Evolutionary conservation across 495 filamentous ascomycete species (phyloP), one percentile per base, ranked within the genome.

Genomic region (Penicillium waksmanii): DNA sequence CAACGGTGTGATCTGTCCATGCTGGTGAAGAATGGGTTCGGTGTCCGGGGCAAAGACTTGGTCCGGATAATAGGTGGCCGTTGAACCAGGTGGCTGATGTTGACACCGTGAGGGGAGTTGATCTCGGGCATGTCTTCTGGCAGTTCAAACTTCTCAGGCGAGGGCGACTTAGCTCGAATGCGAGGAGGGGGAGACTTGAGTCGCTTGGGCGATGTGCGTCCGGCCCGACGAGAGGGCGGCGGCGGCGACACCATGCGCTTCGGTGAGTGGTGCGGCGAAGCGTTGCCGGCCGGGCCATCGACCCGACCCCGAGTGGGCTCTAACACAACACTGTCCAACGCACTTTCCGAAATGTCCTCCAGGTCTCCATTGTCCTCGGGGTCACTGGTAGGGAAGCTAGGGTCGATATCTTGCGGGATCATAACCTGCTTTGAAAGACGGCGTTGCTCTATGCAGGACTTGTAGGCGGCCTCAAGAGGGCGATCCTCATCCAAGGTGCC

Each of bases 401-500:
- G 95, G 67, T 98, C 95, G 59, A 98, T 97, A 64, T 98, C 96
- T 63, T 98, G 95, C 43, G 95, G 93, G 25, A 91, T 89, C 27
- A 80, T 65, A 56, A 86, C 84, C 57, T 90, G 90, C 73, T 92
- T 96, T 54, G 86, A 87, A 43, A 87, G 86, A 57, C 89, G 89
- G 38, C 91, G 85, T 51, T 91, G 86, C 65, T 95, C 90, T 56
- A 95, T 80, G 62, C 88, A 90, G 11, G 90, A 91, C 49, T 96
- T 84, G 70, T 97, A 98, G 3, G 91, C 93, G 58, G 90, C 89
- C 70, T 98, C 95, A 40, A 98, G 73, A n/a, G 91, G 89, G 51
- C 91, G 88, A 69, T 98, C 95, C 70, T 98, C 95, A 66, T 98
- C 95, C 17, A 98, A 78, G 13, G 95, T 98, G 51, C 95, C 95